phyloP scores from a whole-genome alignment of 495 filamentous ascomycete species.

The Xylaria palmicola region DNA sequence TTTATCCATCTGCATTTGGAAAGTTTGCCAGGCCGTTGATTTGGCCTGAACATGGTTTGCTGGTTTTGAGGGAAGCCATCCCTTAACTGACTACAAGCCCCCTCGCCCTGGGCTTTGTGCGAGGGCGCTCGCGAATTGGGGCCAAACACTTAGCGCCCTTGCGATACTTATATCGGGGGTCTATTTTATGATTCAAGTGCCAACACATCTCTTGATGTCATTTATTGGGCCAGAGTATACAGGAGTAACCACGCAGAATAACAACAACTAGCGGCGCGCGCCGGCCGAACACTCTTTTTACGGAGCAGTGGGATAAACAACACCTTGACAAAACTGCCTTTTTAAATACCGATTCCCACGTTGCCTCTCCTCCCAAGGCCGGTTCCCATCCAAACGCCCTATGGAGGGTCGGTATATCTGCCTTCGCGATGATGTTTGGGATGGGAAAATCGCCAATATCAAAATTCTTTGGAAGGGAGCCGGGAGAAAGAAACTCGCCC shows the following conservation, averaged over 20 bases:
- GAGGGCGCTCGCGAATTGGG: background rate
- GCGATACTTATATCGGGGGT: too few relatives aligned
- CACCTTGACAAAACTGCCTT: background rate
- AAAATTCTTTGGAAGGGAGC: background rate
- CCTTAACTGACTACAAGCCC: background rate
- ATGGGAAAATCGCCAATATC: background rate
- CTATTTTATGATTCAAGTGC: too few relatives aligned
- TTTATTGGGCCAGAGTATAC: background rate
- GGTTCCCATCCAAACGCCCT: background rate
- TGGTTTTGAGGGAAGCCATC: background rate
- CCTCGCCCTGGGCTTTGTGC: background rate
- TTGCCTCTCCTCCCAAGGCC: background rate
- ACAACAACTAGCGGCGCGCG: background rate
- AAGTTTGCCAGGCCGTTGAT: too few relatives aligned
- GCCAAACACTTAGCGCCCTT: background rate
- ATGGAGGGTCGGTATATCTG: background rate
- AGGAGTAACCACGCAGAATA: background rate
- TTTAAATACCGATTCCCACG: too few relatives aligned
- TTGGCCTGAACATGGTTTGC: background rate
- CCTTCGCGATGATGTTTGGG: background rate
- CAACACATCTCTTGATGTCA: background rate
- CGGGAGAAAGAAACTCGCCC: background rate
- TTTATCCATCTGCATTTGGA: too few relatives aligned
- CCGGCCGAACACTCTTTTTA: background rate
- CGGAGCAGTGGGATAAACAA: background rate